A percentile compares a stretch with the other conserved stretches of the same genome.
These are phyloP conservation scores for Solanum pinnatisectum DNA, from an alignment of 257 asterid genomes.

Conservation along the genomic window DNA sequence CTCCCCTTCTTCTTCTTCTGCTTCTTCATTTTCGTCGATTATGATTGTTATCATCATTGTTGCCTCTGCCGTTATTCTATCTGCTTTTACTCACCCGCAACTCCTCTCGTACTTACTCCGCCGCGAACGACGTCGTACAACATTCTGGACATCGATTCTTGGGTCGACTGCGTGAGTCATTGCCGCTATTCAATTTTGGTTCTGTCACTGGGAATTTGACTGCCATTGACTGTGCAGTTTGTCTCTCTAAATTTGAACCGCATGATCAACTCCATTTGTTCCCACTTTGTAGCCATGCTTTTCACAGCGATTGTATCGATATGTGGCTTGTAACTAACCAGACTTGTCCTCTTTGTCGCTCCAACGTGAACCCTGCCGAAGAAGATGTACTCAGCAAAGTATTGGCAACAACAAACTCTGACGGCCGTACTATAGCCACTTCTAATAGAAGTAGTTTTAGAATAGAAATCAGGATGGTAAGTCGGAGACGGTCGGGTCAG, in stretches of 20 bases:
- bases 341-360: constrained; percentile 82
- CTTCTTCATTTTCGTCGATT: constrained; percentile 18
- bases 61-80: constrained; percentile 50
- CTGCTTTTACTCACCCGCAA: constrained; percentile 54
- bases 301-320: constrained; percentile 74
- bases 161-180: constrained; percentile 24
- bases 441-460: constrained; percentile 47
- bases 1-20: not conserved
- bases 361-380: constrained; percentile 50
- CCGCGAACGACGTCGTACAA: constrained; percentile 39
- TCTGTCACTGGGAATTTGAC: constrained; percentile 44
- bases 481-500: constrained; percentile 32
- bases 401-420: constrained; percentile 1
- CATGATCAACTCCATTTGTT: constrained; percentile 61
- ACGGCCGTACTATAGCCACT: constrained; percentile 3
- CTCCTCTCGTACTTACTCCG: constrained; percentile 15
- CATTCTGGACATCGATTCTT: not conserved
- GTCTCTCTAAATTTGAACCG: constrained; percentile 61
- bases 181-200: constrained; percentile 61
- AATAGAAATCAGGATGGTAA: constrained; percentile 69
- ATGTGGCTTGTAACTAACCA: constrained; percentile 70
- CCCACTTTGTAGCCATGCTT: constrained; percentile 87
- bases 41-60: constrained; percentile 41
- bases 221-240: constrained; percentile 83
- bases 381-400: constrained; percentile 34